These are phyloP conservation scores for Paraphoma chrysanthemicola DNA, from an alignment of 2,329 filamentous ascomycete species.

Conservation along the genomic window DNA sequence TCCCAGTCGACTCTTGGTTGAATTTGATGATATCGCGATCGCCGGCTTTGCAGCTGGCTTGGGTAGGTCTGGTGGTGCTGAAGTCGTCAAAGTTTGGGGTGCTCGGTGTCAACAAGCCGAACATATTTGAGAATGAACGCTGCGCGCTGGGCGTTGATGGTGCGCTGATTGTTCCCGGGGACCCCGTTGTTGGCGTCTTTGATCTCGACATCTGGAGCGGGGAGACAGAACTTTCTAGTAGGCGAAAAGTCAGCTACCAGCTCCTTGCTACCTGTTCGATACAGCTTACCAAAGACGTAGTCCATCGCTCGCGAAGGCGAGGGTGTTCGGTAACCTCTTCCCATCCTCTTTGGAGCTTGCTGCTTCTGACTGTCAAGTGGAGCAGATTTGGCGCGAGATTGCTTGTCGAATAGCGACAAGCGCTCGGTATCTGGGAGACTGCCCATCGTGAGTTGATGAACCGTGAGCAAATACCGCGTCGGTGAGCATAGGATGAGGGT, in stretches of 20 bases:
- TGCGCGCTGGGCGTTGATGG: background rate
- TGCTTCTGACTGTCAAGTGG: background rate
- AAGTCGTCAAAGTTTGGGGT: background rate
- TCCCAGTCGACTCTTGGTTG: background rate
- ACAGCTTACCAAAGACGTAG: conserved; percentile 5
- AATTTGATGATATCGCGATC: background rate
- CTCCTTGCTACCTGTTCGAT: background rate
- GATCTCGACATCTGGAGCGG: background rate
- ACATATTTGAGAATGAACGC: background rate
- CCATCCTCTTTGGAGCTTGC: conserved; percentile 1
- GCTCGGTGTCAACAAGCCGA: conserved; percentile 2
- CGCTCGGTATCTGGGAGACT: background rate
- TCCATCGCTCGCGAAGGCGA: conserved; percentile 9
- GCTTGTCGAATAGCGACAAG: background rate
- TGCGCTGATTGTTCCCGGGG: background rate
- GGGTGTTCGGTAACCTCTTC: conserved; percentile 5
- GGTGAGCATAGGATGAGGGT: conserved; percentile 1
- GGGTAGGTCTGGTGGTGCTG: background rate
- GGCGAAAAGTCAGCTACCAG: background rate
- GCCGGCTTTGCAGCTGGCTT: background rate
- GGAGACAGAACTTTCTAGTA: background rate
- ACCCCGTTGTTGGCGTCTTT: no score
- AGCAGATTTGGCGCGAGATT: background rate
- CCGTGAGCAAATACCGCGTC: background rate
- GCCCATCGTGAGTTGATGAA: background rate